Evolutionary conservation across 345 rosid genomes (phyloP), one percentile per base, ranked within the genome.

Genomic region (Eucalyptus guilfoylei): DNA sequence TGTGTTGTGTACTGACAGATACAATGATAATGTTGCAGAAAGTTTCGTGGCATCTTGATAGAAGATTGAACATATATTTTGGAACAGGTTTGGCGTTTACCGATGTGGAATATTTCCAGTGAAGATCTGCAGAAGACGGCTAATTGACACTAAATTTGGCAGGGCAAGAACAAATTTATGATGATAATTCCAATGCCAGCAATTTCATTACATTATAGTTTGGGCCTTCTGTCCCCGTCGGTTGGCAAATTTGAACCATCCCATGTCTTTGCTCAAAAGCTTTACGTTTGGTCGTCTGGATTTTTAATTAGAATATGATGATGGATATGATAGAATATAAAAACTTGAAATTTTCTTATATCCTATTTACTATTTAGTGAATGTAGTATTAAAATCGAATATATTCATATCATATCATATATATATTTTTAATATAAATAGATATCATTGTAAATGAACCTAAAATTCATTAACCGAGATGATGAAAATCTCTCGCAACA

Each of bases 291-390:
- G 1, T 49, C 1, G 1, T 49, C 19, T 0, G 3, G 3, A 45
- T 45, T 45, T 45, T 3, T 45, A 45, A 45, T 45, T 1, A 45
- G 47, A 10, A 45, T 45, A 45, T 1, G 2, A 49, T 3, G n/a
- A n/a, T 49, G 3, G 16, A 49, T 5, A 49, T 49, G 1, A 49
- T 14, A 49, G 7, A 49, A 49, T 49, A 49, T 6, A 49, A 49
- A 49, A 49, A 2, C 0, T 49, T 49, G 3, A 3, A 49, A 49
- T 49, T 49, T 49, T 49, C 52, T 49, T 49, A 49, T 49, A 14
- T 49, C 16, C 5, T 49, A 49, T 49, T 0, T 49, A 49, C 5
- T 49, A 1, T 49, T 14, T 14, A 0, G 0, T 49, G 1, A 49
- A 14, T 49, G 14, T 2, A 14, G 6, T 14, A 5, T 49, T 14